A percentile compares a stretch with the other conserved stretches of the same genome.
These are phyloP conservation scores for Trypanosomatidae sp. DNA, from an alignment of 208 protist genomes.

Conservation along the genomic window DNA sequence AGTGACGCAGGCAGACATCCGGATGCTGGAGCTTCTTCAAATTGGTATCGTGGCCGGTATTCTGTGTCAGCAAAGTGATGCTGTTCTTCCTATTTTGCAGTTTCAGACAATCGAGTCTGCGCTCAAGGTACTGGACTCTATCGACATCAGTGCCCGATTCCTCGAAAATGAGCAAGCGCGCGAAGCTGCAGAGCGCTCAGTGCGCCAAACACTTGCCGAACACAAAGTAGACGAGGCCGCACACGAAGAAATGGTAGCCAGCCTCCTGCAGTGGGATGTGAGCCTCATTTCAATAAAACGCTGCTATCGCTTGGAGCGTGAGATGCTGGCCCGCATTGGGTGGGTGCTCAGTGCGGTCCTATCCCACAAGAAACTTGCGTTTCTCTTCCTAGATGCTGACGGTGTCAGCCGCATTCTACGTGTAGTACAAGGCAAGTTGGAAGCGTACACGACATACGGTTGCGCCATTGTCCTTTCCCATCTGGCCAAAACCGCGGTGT, in stretches of 20 bases:
- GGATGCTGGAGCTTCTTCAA: slow-evolving; percentile 67
- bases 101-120: slow-evolving; percentile 77
- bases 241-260: slow-evolving; percentile 9
- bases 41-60: slow-evolving; percentile 60
- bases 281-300: slow-evolving; percentile 27
- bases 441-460: slow-evolving; percentile 55
- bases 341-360: slow-evolving; percentile 82
- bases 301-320: slow-evolving; percentile 44
- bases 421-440: slow-evolving; percentile 36
- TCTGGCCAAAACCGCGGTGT: slow-evolving; percentile 54
- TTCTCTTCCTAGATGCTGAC: slow-evolving; percentile 72
- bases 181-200: slow-evolving; percentile 8
- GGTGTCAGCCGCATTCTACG: slow-evolving; percentile 59
- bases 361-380: slow-evolving; percentile 72
- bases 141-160: slow-evolving; percentile 27
- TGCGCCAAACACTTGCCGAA: slow-evolving; percentile 20
- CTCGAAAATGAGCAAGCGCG: slow-evolving; percentile 15
- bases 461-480: slow-evolving; percentile 76
- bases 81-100: slow-evolving; percentile 66
- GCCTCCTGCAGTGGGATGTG: slow-evolving; percentile 23
- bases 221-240: slow-evolving; percentile 4
- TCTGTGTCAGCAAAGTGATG: slow-evolving; percentile 73
- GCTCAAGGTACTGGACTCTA: slow-evolving; percentile 63
- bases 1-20: slow-evolving; percentile 31
- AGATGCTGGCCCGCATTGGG: slow-evolving; percentile 55